Evolutionary conservation across 139 green algal genomes (phyloP).

Genomic region (Pleodorina starrii): DNA sequence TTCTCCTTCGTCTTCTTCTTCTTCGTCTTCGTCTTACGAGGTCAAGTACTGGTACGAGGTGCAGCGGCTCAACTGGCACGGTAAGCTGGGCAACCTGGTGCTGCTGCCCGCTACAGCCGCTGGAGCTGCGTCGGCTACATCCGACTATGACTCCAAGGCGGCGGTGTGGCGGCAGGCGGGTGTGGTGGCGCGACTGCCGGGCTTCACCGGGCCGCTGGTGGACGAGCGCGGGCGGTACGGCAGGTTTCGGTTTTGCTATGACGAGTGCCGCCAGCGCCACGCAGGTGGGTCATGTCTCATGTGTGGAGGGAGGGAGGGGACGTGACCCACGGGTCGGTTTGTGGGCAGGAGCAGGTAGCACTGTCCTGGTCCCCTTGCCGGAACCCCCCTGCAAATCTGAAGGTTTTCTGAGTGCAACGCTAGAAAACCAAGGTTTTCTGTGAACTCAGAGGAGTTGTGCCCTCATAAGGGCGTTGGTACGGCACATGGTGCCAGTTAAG

Average conservation of each 20-base stretch:
- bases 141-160: conserved; percentile 58
- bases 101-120: conserved; percentile 60
- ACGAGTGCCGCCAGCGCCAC: conserved; percentile 64
- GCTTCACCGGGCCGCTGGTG: conserved; percentile 52
- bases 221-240: conserved; percentile 54
- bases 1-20: too few species aligned
- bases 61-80: conserved; percentile 66
- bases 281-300: neutral
- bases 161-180: conserved; percentile 40
- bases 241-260: conserved; percentile 62
- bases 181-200: conserved; percentile 27
- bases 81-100: conserved; percentile 71
- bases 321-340: neutral
- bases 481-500: too few species aligned
- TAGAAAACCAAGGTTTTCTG: too few species aligned
- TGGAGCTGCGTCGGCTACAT: neutral
- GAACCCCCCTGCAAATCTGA: neutral
- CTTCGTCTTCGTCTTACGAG: conserved; percentile 4
- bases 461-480: neutral
- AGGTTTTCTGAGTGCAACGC: neutral
- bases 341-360: neutral
- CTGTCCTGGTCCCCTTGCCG: neutral
- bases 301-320: neutral
- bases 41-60: conserved; percentile 67
- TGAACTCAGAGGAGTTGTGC: neutral